Evolutionary conservation across 2,329 filamentous ascomycete genomes (phyloP), one percentile per base, ranked within the genome.

Genomic region (Cladophialophora bantiana): DNA sequence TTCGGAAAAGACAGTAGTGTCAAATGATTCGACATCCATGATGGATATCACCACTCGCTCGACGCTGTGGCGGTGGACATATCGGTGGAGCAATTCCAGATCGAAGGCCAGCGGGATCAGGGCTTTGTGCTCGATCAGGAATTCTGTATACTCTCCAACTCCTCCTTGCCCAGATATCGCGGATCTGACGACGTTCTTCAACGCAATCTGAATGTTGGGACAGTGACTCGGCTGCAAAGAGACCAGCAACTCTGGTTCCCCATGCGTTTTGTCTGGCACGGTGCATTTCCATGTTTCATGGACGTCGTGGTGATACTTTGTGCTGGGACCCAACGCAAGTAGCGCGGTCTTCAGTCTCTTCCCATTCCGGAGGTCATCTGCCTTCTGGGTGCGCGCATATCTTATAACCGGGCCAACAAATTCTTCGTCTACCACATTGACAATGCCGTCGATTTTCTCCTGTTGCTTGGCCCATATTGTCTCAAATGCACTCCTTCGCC

Each of bases 11-110:
- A 83, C 70, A 7, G 68, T 73, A 9, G 76, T 77, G 66, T 83
- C 81, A 69, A 83, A 83, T 3, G 80, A 80, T 70, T 84, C 82
- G 42, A 80, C 81, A 66, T 84, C 81, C 38, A 77, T 76, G 38
- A 84, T 77, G 13, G 77, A 79, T 18, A 84, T 69, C 7, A 83
- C 74, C 18, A 83, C 65, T 68, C 78, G 80, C 48, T 75, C 75
- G 36, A 78, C 70, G 3, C 71, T 69, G 13, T 79, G 77, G 61
- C 74, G 75, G 60, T 77, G 73, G 10, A 80, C 75, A 68, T 80
- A 81, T n/a, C 78, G 76, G 55, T 80, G 72, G 31, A 83, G 76
- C 31, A 83, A 67, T 60, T 83, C 80, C 45, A 83, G 74, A 68
- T 83, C 81, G 68, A 83, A 83, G 61, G 75, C 77, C 52, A 83